Base-by-base conservation (phyloP, 495 filamentous ascomycete species). In the Cairneyella variabilis region DNA sequence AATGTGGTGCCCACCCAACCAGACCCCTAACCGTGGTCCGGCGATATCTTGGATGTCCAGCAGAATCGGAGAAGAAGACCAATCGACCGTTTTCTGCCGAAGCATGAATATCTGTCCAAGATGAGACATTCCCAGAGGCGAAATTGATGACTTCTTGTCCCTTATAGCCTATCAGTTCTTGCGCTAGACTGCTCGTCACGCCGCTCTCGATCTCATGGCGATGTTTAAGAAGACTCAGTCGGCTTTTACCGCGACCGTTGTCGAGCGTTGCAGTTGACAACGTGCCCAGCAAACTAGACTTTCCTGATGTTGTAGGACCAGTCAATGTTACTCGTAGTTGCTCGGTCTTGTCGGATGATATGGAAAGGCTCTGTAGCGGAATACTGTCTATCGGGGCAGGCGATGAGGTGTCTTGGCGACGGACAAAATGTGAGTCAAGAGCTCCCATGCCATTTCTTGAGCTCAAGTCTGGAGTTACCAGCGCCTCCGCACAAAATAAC, bases 91-190 rank as follows among this genome's bases (percentile, higher is more conserved):
- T 47, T 16, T 88, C 89, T 18, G 74, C 72, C 22, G 79, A 78
- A 2, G 90, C 82, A 66, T 98, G 93, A 41, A 97, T 91, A 66
- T 97, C 93, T 58, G 88, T 86, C 93, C 93, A 98, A 27, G 87
- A 89, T 37, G 91, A 87, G 46, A 96, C 83, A 70, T 95, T 90
- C 17, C 83, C 84, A 48, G 86, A 82, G 0, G 87, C 83, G 65
- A 92, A 97, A 60, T 96, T 97, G 69, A 97, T 75, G 38, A 97
- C 82, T 12, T 61, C 64, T 6, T 64, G 53, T 16, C 59, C 48
- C 40, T 71, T 73, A 66, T 97, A 97, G 17, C 95, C 93, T 52
- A 97, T 80, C 8, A 98, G 76, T 65, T 97, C 93, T 62, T 95
- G 91, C 3, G 92, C 83, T 12, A 98, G 83, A 5, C 91, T 97